phyloP scores from a whole-genome alignment of 2,329 filamentous ascomycete species.

The Penicillium sp. region DNA sequence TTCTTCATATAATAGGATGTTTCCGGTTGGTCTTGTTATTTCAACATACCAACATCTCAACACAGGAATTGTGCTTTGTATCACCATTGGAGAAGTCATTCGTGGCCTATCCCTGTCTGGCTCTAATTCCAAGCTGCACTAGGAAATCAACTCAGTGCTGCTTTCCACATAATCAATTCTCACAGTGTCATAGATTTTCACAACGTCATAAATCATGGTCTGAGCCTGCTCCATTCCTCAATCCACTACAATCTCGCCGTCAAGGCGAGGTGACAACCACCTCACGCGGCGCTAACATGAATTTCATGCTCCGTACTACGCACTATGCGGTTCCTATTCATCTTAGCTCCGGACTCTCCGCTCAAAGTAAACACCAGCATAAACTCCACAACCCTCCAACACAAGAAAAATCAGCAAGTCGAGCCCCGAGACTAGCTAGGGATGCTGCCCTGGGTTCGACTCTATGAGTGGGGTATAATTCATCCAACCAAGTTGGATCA shows the following conservation, averaged over 20 bases:
- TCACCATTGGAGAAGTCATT: conserved; percentile 16
- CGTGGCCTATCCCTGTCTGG: conserved; percentile 1
- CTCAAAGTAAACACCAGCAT: neutral
- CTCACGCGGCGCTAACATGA: neutral
- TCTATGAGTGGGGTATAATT: neutral
- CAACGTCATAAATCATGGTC: neutral
- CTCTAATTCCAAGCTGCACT: conserved; percentile 2
- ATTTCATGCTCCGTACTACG: neutral
- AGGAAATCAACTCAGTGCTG: conserved; percentile 4
- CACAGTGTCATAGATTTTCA: neutral
- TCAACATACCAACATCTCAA: conserved; percentile 15
- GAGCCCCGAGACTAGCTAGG: neutral
- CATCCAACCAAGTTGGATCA: neutral
- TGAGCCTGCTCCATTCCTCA: neutral
- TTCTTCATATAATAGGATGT: conserved; percentile 7
- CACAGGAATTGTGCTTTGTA: conserved; percentile 17
- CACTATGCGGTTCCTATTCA: neutral
- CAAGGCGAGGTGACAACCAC: neutral
- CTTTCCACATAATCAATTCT: conserved; percentile 1
- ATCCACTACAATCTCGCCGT: neutral
- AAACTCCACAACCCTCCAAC: neutral
- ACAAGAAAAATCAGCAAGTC: neutral
- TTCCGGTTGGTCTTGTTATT: conserved; percentile 3
- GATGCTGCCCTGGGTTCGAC: neutral
- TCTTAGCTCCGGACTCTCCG: neutral